Conservation (phyloP, 1,284 basidiomycete species). For the Waitea zeae region DNA sequence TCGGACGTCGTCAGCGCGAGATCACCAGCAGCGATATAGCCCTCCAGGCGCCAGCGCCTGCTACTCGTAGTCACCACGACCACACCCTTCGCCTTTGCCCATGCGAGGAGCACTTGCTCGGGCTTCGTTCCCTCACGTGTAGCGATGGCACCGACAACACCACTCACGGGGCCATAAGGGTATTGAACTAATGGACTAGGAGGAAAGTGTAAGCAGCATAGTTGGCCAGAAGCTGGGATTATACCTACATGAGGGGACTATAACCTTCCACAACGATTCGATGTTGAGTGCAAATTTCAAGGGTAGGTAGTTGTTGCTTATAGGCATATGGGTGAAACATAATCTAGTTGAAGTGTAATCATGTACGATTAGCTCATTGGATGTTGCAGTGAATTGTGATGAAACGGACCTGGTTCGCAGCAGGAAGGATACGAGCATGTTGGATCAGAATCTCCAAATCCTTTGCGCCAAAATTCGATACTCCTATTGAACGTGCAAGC, state of each 20-base stretch:
- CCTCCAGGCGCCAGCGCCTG: conserved; percentile 31
- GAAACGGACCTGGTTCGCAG: conserved; percentile 53
- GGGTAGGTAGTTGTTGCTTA: conserved; percentile 25
- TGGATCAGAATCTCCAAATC: conserved; percentile 42
- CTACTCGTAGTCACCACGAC: conserved; percentile 50
- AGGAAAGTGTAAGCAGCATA: background rate
- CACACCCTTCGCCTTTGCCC: conserved; percentile 48
- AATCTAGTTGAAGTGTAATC: conserved; percentile 33
- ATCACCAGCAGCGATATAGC: conserved; percentile 34
- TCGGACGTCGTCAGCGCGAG: conserved; percentile 21
- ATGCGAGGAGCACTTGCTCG: conserved; percentile 56
- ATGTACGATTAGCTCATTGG: no score
- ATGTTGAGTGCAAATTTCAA: conserved; percentile 40
- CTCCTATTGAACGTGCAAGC: conserved; percentile 55
- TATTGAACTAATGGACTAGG: conserved; percentile 40
- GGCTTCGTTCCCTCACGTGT: conserved; percentile 37
- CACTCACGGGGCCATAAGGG: conserved; percentile 50
- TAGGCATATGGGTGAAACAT: conserved; percentile 60
- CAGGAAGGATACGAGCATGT: conserved; percentile 43
- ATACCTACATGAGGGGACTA: conserved; percentile 39
- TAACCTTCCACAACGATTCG: conserved; percentile 61
- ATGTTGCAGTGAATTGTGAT: no score
- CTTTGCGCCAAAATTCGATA: conserved; percentile 53
- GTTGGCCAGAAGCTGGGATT: background rate
- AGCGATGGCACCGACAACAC: conserved; percentile 37